Percentiles rank a stretch among this genome's conserved stretches.
phyloP scores from a whole-genome alignment of 208 protist genomes.

The Novymonas esmeraldas region DNA sequence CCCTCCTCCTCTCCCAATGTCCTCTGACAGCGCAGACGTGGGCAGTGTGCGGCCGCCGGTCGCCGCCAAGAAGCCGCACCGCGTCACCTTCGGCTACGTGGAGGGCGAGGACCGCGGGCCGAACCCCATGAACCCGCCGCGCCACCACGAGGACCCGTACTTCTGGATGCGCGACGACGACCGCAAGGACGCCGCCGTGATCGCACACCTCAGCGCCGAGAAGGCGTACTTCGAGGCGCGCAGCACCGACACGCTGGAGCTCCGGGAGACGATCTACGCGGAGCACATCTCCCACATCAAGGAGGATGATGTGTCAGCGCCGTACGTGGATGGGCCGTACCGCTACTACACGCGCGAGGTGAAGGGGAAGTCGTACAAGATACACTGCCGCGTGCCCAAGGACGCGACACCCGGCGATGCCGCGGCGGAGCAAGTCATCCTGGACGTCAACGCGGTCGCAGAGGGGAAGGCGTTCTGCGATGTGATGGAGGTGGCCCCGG shows the following conservation, averaged over 20 bases:
- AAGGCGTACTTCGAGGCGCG: slow-evolving; percentile 77
- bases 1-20: slow-evolving; percentile 4
- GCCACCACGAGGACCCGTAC: slow-evolving; percentile 65
- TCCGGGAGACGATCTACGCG: slow-evolving; percentile 73
- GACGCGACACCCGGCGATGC: slow-evolving; percentile 47
- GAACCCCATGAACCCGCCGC: slow-evolving; percentile 87
- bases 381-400: slow-evolving; percentile 77
- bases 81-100: slow-evolving; percentile 78
- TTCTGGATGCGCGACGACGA: slow-evolving; percentile 90
- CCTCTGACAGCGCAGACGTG: slow-evolving; percentile 16
- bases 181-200: slow-evolving; percentile 70
- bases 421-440: slow-evolving; percentile 71
- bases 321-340: slow-evolving; percentile 69
- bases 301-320: slow-evolving; percentile 80
- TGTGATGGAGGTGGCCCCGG: slow-evolving; percentile 54
- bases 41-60: slow-evolving; percentile 43
- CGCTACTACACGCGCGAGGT: slow-evolving; percentile 86
- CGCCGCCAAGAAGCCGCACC: slow-evolving; percentile 62
- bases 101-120: slow-evolving; percentile 84
- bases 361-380: slow-evolving; percentile 86
- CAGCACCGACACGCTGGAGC: slow-evolving; percentile 58
- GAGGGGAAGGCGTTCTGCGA: slow-evolving; percentile 85
- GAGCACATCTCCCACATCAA: slow-evolving; percentile 90
- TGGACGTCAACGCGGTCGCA: slow-evolving; percentile 85
- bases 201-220: slow-evolving; percentile 82